phyloP scores from a whole-genome alignment of 306 rosid species.

The Luffa aegyptiaca region DNA sequence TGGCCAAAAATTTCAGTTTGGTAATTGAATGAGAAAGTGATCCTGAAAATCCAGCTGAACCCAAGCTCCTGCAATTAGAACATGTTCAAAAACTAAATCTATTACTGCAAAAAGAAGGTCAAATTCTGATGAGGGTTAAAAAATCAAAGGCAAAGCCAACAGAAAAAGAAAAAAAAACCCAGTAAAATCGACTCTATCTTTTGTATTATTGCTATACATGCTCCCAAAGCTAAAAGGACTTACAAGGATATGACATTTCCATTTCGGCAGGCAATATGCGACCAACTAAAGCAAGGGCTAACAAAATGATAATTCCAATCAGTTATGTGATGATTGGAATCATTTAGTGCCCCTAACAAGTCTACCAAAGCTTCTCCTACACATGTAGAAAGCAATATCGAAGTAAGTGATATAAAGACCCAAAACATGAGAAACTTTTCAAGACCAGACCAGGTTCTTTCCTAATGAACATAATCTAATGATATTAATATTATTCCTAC shows the following conservation, averaged over 20 bases:
- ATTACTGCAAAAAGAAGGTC: not conserved
- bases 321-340: slow-evolving; percentile 41
- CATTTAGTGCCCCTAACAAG: slow-evolving; percentile 50
- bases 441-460: not conserved
- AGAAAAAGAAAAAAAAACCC: not conserved
- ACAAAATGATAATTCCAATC: slow-evolving; percentile 66
- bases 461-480: not conserved
- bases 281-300: slow-evolving; percentile 91
- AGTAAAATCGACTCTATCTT: not conserved
- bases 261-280: slow-evolving; percentile 58
- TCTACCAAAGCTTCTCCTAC: slow-evolving; percentile 73
- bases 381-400: slow-evolving; percentile 14
- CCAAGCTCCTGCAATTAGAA: slow-evolving; percentile 54
- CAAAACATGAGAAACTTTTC: not conserved
- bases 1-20: slow-evolving; percentile 56
- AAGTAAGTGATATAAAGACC: not conserved
- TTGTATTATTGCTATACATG: not conserved
- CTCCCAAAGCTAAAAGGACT: slow-evolving; percentile 25
- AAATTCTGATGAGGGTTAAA: not conserved
- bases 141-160: not conserved
- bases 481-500: not conserved
- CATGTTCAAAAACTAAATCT: slow-evolving; percentile 17
- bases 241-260: slow-evolving; percentile 78
- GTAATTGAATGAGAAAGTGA: slow-evolving; percentile 67
- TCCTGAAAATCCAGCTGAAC: slow-evolving; percentile 70